Percentiles rank a stretch among this genome's conserved stretches.
Evolutionary conservation across 495 filamentous ascomycete genomes (phyloP).

Genomic region (Penicillium cinerascens): DNA sequence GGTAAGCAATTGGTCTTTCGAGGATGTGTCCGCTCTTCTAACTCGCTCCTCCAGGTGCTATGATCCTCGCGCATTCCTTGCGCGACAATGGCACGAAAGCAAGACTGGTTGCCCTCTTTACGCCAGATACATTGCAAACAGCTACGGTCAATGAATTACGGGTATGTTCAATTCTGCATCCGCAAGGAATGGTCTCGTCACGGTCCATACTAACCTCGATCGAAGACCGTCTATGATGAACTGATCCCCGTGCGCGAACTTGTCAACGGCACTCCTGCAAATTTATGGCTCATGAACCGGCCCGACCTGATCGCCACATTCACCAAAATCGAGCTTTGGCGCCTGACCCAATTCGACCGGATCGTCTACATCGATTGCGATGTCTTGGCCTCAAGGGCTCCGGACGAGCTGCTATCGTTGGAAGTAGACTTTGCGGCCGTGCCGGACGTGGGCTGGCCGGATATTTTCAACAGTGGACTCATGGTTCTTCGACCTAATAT

Average conservation of each 20-base stretch:
- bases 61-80: conserved; percentile 91
- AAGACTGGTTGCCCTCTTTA: conserved; percentile 81
- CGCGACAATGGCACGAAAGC: conserved; percentile 86
- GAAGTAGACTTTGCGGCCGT: conserved; percentile 78
- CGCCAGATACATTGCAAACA: conserved; percentile 66
- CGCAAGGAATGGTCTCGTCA: not conserved
- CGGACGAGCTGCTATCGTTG: conserved; percentile 86
- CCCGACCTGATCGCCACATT: conserved; percentile 86
- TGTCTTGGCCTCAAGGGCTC: conserved; percentile 77
- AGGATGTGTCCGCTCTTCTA: not conserved
- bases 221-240: conserved; percentile 79
- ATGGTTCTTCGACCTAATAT: conserved; percentile 87
- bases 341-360: conserved; percentile 80
- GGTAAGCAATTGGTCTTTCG: conserved; percentile 46
- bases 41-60: conserved; percentile 59
- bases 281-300: conserved; percentile 88
- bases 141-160: conserved; percentile 74
- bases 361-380: conserved; percentile 94
- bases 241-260: conserved; percentile 80
- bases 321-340: conserved; percentile 96
- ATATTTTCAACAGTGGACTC: conserved; percentile 95
- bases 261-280: conserved; percentile 69
- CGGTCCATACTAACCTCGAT: conserved; percentile 1
- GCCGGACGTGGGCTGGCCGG: conserved; percentile 96
- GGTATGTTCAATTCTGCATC: conserved; percentile 42